phyloP scores from a whole-genome alignment of 805 yeast species.

The Metschnikowia vanudenii region DNA sequence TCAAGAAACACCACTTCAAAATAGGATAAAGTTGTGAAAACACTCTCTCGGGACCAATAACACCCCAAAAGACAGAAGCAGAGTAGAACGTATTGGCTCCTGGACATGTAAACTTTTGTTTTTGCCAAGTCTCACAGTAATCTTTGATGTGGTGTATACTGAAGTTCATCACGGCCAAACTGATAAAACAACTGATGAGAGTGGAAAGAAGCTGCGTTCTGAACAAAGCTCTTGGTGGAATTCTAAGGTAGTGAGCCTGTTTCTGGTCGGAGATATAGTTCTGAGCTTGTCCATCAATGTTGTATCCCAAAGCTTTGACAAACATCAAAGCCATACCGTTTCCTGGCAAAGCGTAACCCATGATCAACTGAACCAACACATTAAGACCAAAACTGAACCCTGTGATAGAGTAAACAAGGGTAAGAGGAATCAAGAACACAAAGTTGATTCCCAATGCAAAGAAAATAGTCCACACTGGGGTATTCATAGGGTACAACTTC shows the following conservation, averaged over 20 bases:
- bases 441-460: constrained; percentile 40
- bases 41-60: constrained; percentile 31
- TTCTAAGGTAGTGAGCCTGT: constrained; percentile 43
- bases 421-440: constrained; percentile 40
- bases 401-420: constrained; percentile 34
- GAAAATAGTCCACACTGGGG: constrained; percentile 43
- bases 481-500: constrained; percentile 39
- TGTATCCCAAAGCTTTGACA: constrained; percentile 47
- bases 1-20: constrained; percentile 28
- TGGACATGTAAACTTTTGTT: constrained; percentile 38
- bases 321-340: constrained; percentile 49
- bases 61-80: constrained; percentile 46
- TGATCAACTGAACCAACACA: constrained; percentile 42
- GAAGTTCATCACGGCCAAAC: constrained; percentile 42
- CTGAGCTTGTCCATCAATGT: constrained; percentile 47
- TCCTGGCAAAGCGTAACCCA: constrained; percentile 47
- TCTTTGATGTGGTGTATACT: constrained; percentile 35
- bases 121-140: constrained; percentile 32
- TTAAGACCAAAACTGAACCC: constrained; percentile 40
- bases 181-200: constrained; percentile 39
- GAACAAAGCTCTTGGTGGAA: constrained; percentile 40
- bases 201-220: constrained; percentile 45
- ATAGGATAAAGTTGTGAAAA: constrained; percentile 18
- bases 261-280: constrained; percentile 47
- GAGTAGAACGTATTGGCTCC: constrained; percentile 40